These are phyloP conservation scores for Gynostemma pentaphyllum DNA, from an alignment of 306 rosid genomes.

Conservation along the genomic window DNA sequence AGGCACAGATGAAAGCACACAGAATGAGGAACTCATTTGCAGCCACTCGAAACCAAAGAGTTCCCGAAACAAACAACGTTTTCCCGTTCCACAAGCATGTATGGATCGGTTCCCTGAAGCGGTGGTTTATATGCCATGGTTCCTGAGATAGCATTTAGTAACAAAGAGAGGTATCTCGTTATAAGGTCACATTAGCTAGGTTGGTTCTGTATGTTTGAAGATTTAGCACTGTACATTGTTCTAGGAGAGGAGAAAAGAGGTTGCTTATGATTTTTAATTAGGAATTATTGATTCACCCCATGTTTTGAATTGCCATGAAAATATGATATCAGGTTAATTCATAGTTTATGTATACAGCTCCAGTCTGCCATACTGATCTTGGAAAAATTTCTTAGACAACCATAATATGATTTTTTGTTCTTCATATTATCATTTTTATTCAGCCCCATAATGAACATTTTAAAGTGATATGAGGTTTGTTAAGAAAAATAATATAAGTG, in stretches of 20 bases:
- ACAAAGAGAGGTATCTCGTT: neutral
- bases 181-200: neutral
- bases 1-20: slow-evolving; percentile 61
- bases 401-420: too few species aligned
- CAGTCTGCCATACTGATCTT: too few species aligned
- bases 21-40: slow-evolving; percentile 43
- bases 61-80: slow-evolving; percentile 3
- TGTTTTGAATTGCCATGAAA: neutral
- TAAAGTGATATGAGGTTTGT: too few species aligned
- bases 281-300: neutral
- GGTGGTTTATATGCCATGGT: slow-evolving; percentile 20
- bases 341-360: neutral
- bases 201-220: neutral
- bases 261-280: neutral
- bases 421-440: too few species aligned
- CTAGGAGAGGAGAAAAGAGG: neutral
- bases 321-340: neutral
- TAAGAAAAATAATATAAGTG: too few species aligned
- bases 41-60: slow-evolving; percentile 13
- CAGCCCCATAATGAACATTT: too few species aligned
- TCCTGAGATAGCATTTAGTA: slow-evolving; percentile 7
- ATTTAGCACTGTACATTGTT: neutral
- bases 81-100: slow-evolving; percentile 7
- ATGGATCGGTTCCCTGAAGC: slow-evolving; percentile 14
- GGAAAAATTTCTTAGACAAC: too few species aligned